A percentile compares a stretch with the other conserved stretches of the same genome.
These are phyloP conservation scores for Pichia sp. DNA, from an alignment of 1,139 yeast genomes.

Conservation along the genomic window DNA sequence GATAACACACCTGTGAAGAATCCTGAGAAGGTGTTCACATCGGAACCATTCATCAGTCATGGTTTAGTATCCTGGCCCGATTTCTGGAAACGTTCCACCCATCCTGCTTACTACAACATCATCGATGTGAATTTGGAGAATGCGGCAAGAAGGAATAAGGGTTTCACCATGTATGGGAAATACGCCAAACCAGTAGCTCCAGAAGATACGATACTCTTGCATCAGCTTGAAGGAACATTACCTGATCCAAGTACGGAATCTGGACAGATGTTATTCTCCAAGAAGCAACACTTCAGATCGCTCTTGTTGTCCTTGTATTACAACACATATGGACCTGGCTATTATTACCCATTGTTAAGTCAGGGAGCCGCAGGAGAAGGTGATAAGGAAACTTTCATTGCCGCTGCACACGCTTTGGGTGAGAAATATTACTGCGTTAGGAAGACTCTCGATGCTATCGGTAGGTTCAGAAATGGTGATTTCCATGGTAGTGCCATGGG, in stretches of 20 bases:
- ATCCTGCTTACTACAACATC: slow-evolving; percentile 54
- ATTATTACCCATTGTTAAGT: slow-evolving; percentile 75
- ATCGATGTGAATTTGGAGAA: slow-evolving; percentile 34
- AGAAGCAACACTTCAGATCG: slow-evolving; percentile 56
- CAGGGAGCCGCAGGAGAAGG: slow-evolving; percentile 90
- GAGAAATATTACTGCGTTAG: slow-evolving; percentile 66
- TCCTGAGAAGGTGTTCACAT: slow-evolving; percentile 43
- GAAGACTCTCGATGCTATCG: slow-evolving; percentile 26
- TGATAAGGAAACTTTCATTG: slow-evolving; percentile 82
- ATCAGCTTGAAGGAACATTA: slow-evolving; percentile 61
- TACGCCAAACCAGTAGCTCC: slow-evolving; percentile 36
- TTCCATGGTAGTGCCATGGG: slow-evolving; percentile 58
- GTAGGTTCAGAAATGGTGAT: slow-evolving; percentile 28
- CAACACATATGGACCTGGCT: slow-evolving; percentile 70
- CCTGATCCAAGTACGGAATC: slow-evolving; percentile 82
- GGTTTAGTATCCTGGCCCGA: slow-evolving; percentile 46
- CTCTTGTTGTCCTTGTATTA: slow-evolving; percentile 66
- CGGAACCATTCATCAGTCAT: slow-evolving; percentile 28
- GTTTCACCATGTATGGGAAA: too few relatives aligned
- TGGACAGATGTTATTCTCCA: slow-evolving; percentile 71
- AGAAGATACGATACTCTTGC: slow-evolving; percentile 47
- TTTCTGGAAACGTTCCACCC: slow-evolving; percentile 42
- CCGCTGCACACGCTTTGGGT: slow-evolving; percentile 62
- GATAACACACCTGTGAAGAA: slow-evolving; percentile 59
- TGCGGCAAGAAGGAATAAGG: slow-evolving; percentile 26